Base-by-base conservation (phyloP, 164 flowering plant genomes). In the Vitis cinerea region DNA sequence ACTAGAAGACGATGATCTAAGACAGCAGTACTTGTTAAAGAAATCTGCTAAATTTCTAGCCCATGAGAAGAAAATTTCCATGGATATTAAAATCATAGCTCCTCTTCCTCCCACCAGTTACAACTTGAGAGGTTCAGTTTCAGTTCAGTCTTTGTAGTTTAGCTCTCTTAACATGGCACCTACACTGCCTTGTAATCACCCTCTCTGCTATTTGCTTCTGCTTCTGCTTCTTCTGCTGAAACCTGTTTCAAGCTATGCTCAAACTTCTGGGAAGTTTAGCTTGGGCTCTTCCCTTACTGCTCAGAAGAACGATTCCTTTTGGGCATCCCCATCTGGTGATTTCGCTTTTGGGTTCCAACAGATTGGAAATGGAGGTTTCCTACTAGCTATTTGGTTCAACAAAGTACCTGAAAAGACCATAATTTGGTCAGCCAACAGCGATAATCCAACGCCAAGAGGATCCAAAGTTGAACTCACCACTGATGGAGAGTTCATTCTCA, bases 311-410 rank as follows among this genome's bases (percentile, higher is more conserved):
- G 6, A 17, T 19, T 29, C 14, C 44, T 37, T 37, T 78, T 29
- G 78, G 82, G 83, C 61, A 7, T 83, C 87, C 12, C 74, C 81
- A n/a, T 75, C 75, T 2, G 76, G 79, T 8, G 82, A 81, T 61
- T 83, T 83, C 37, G 84, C 83, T 10, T 81, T 83, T 11, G 87
- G 86, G 1, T 83, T 83, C 56, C 70, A 30, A 11, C 59, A 58
- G 17, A 51, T 72, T 3, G n/a, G 69, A 1, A 17, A 58, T 23
- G 48, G 9, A 5, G 65, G 71, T 6, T 37, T 37, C 17, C 63
- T 81, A 71, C 79, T 83, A 2, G 47, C 79, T 60, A 82, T 82
- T 0, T 82, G 83, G 83, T 82, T 64, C 59, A 27, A 73, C 31
- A 82, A 77, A 17, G 73, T 82, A 2, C 75, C 81, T 7, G 78